phyloP scores from a whole-genome alignment of 2,329 filamentous ascomycete species.

The Teratosphaeria destructans region DNA sequence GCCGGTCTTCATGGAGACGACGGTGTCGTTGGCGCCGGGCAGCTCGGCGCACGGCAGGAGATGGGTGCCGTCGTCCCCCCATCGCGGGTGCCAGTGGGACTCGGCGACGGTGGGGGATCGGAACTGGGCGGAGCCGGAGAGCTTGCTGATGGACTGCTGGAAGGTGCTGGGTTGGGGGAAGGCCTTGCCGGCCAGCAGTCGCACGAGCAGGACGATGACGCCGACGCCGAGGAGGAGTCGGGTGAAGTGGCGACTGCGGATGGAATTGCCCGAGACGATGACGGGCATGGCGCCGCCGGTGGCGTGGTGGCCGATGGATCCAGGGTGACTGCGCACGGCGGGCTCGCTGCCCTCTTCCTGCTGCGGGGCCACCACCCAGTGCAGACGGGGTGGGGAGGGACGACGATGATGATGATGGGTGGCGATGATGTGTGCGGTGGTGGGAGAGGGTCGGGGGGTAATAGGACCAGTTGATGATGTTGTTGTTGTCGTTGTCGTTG shows the following conservation, averaged over 20 bases:
- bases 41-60: conserved; percentile 6
- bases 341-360: neutral
- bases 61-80: neutral
- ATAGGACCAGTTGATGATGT: too few relatives aligned
- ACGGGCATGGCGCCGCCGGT: neutral
- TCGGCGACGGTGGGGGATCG: neutral
- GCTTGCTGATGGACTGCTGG: neutral
- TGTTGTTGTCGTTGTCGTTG: neutral
- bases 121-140: neutral
- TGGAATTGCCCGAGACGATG: neutral
- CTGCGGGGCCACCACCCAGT: neutral
- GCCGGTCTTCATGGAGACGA: conserved; percentile 49
- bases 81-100: neutral
- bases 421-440: too few relatives aligned
- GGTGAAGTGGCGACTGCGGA: neutral
- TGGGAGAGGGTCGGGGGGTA: too few relatives aligned
- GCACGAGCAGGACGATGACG: neutral
- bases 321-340: neutral
- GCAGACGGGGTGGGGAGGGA: neutral
- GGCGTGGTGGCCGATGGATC: neutral
- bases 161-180: neutral
- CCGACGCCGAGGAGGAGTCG: neutral
- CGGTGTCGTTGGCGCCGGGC: conserved; percentile 37
- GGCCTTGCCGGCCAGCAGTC: neutral
- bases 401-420: too few relatives aligned